Evolutionary conservation across 2,329 filamentous ascomycete species (phyloP).

Genomic region (Macrophomina tecta): DNA sequence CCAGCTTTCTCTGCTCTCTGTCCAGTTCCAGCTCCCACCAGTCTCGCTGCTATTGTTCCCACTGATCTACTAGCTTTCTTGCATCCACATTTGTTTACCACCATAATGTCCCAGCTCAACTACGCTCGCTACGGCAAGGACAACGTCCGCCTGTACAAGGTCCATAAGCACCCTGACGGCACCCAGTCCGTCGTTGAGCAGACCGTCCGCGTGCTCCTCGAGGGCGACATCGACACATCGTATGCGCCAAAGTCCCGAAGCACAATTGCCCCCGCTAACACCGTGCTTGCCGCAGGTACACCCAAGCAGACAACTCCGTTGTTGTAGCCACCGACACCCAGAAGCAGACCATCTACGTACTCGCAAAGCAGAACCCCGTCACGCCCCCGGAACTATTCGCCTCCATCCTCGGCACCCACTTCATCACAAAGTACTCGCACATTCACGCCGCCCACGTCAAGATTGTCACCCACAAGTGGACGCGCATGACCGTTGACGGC

Average conservation of each 20-base stretch:
- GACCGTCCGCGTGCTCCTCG: conserved; percentile 90
- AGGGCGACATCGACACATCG: conserved; percentile 88
- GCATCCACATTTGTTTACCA: not conserved
- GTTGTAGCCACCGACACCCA: conserved; percentile 97
- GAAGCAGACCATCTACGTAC: conserved; percentile 91
- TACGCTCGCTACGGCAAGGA: conserved; percentile 87
- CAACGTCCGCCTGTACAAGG: conserved; percentile 98
- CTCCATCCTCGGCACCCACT: conserved; percentile 83
- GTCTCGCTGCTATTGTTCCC: conserved; percentile 4
- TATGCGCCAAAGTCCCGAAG: conserved; percentile 43
- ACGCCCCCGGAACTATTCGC: conserved; percentile 93
- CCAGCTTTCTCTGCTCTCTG: not conserved
- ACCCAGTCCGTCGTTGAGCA: conserved; percentile 90
- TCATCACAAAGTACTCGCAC: conserved; percentile 85
- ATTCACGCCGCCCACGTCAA: conserved; percentile 84
- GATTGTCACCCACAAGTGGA: conserved; percentile 88
- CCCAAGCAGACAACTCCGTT: conserved; percentile 89
- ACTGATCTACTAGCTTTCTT: not conserved
- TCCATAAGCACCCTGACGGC: conserved; percentile 79
- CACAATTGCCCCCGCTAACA: not conserved
- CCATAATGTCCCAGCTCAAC: conserved; percentile 53
- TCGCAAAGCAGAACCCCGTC: conserved; percentile 91
- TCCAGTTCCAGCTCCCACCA: not conserved
- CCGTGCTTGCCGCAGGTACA: conserved; percentile 69
- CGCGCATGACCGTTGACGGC: conserved; percentile 83